Percentiles rank a stretch among this genome's conserved stretches.
phyloP scores from a whole-genome alignment of 352 stramenopile genomes.

The Phytophthora kernoviae region DNA sequence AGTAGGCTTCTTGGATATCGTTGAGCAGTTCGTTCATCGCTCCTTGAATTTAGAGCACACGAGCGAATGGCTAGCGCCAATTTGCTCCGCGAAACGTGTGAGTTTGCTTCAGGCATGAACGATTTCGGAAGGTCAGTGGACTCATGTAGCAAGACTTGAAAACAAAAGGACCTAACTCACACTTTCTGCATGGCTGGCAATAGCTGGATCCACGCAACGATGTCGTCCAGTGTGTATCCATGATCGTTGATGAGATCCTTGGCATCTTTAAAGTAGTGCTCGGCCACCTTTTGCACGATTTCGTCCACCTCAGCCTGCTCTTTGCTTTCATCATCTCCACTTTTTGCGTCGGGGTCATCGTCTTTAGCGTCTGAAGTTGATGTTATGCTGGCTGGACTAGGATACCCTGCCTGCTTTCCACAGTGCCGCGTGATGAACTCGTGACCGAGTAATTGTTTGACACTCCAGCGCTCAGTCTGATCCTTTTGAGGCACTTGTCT shows the following conservation, averaged over 20 bases:
- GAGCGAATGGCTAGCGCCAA: constrained; percentile 50
- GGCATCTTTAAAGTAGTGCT: constrained; percentile 82
- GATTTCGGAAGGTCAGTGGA: constrained; percentile 3
- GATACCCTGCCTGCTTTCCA: constrained; percentile 10
- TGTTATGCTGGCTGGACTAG: constrained; percentile 13
- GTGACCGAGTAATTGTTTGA: constrained; percentile 80
- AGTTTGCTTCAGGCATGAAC: constrained; percentile 59
- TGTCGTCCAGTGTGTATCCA: constrained; percentile 72
- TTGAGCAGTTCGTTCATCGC: constrained; percentile 78
- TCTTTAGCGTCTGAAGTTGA: constrained; percentile 27
- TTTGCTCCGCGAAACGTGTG: constrained; percentile 78
- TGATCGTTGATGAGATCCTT: constrained; percentile 78
- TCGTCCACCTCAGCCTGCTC: constrained; percentile 76
- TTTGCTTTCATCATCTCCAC: constrained; percentile 55
- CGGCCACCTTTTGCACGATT: constrained; percentile 75
- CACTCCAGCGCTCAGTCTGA: constrained; percentile 76
- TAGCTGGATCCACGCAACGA: constrained; percentile 76
- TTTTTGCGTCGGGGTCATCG: constrained; percentile 24
- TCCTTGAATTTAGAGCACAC: constrained; percentile 76
- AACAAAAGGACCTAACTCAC: constrained; percentile 40
- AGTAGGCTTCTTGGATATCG: constrained; percentile 71
- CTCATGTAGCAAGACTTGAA: background rate
- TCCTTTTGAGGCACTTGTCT: constrained; percentile 85
- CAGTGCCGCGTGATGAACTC: constrained; percentile 68
- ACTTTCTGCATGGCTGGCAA: constrained; percentile 83